Percentiles rank a stretch among this genome's conserved stretches.
These are phyloP conservation scores for Balakata baccata DNA, from an alignment of 345 rosid species.

Conservation along the genomic window DNA sequence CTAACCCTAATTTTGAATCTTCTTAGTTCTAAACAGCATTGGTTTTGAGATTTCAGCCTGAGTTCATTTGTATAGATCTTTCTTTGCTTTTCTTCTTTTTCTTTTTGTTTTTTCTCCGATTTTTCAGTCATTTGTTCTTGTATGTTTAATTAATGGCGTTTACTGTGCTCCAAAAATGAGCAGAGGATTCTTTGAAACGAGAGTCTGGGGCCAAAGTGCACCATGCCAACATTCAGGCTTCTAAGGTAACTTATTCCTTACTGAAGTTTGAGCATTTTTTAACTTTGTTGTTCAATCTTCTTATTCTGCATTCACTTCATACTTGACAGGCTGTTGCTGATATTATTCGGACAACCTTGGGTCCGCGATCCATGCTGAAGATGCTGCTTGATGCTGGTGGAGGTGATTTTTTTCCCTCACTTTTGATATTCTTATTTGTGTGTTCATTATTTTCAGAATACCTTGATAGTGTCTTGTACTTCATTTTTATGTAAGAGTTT, in stretches of 20 bases:
- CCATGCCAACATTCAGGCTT: constrained; percentile 85
- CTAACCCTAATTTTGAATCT: background rate
- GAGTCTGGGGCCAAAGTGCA: constrained; percentile 92
- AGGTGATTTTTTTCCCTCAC: constrained; percentile 39
- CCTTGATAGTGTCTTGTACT: background rate
- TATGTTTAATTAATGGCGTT: background rate
- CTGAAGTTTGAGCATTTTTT: background rate
- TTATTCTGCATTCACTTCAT: constrained; percentile 3
- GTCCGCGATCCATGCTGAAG: constrained; percentile 94
- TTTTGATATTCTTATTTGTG: background rate
- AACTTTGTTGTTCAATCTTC: background rate
- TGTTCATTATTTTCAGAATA: background rate
- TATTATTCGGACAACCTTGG: constrained; percentile 88
- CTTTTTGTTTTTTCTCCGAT: background rate
- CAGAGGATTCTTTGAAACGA: constrained; percentile 95
- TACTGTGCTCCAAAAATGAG: constrained; percentile 11
- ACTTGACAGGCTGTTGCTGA: constrained; percentile 76
- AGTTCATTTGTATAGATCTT: background rate
- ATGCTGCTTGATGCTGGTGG: constrained; percentile 91
- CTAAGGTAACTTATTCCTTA: constrained; percentile 44
- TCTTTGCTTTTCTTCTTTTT: background rate
- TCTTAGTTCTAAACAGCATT: background rate
- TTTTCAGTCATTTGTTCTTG: too few species aligned
- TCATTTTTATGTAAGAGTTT: background rate
- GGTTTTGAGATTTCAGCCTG: background rate